phyloP scores from a whole-genome alignment of 2,329 filamentous ascomycete species.

The Aaosphaeria arxii region DNA sequence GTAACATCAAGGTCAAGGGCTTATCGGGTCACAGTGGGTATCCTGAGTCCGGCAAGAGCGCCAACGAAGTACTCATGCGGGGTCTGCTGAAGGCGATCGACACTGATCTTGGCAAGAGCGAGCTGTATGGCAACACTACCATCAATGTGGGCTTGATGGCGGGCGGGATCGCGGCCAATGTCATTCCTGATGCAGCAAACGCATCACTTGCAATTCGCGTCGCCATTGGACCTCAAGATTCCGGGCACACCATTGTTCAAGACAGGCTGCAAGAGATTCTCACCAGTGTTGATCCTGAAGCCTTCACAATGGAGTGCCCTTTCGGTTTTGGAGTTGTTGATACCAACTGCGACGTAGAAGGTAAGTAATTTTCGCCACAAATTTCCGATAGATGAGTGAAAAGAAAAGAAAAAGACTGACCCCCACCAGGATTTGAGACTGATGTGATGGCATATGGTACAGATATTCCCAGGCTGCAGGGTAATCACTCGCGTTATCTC shows the following conservation, averaged over 20 bases:
- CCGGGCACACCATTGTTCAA: neutral
- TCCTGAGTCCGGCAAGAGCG: neutral
- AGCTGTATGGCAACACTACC: conserved; percentile 58
- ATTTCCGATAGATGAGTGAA: neutral
- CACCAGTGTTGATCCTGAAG: neutral
- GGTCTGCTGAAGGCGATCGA: neutral
- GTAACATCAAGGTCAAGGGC: neutral
- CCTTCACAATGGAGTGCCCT: neutral
- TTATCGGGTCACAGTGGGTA: neutral
- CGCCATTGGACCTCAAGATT: conserved; percentile 8
- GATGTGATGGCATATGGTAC: neutral
- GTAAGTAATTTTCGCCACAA: neutral
- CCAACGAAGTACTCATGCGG: neutral
- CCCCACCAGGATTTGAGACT: neutral
- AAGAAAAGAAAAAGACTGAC: too few species aligned
- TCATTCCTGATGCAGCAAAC: conserved; percentile 72
- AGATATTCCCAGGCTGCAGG: neutral
- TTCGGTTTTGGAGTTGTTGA: neutral
- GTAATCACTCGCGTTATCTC: neutral
- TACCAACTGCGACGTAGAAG: neutral
- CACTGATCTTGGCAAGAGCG: neutral
- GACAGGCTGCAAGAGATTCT: neutral
- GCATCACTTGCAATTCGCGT: conserved; percentile 60
- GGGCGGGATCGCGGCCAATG: conserved; percentile 81
- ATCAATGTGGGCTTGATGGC: conserved; percentile 77